These are phyloP conservation scores for Wickerhamiella dianesei DNA, from an alignment of 805 yeast species.

Conservation along the genomic window DNA sequence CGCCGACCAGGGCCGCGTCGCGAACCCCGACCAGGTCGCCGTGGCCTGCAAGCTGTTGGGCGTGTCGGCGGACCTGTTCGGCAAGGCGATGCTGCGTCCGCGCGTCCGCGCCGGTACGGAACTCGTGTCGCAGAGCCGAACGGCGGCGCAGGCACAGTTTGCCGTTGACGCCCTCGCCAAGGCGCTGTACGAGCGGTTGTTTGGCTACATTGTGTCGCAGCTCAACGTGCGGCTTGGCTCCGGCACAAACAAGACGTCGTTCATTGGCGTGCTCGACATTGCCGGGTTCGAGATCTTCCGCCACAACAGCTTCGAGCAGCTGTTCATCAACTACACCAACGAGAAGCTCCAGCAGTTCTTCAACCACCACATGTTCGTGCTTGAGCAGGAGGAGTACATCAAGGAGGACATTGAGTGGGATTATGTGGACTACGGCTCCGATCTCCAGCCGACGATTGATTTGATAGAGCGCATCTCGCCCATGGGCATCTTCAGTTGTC, in stretches of 20 bases:
- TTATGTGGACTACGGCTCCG: conserved; percentile 88
- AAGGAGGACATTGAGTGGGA: conserved; percentile 90
- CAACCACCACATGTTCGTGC: conserved; percentile 87
- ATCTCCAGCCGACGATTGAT: conserved; percentile 87
- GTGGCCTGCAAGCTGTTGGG: conserved; percentile 52
- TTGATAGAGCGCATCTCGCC: conserved; percentile 57
- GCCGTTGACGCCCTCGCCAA: conserved; percentile 81
- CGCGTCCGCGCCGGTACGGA: conserved; percentile 87
- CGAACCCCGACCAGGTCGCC: conserved; percentile 39
- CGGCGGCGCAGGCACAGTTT: conserved; percentile 64
- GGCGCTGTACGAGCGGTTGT: conserved; percentile 69
- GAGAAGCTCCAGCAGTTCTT: conserved; percentile 95
- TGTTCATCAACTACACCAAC: conserved; percentile 91
- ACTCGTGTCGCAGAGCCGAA: conserved; percentile 63
- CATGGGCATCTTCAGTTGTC: conserved; percentile 69
- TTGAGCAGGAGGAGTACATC: conserved; percentile 94
- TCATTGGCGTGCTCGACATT: conserved; percentile 87
- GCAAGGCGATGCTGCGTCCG: conserved; percentile 55
- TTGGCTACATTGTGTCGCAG: conserved; percentile 58
- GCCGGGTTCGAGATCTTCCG: conserved; percentile 97
- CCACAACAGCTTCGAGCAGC: conserved; percentile 88
- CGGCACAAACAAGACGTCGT: conserved; percentile 28
- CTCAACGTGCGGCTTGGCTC: conserved; percentile 51
- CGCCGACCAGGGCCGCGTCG: conserved; percentile 63
- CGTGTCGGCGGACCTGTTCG: conserved; percentile 39